Base-by-base conservation (phyloP, 768 basidiomycete species). In the Psilocybe cubensis region DNA sequence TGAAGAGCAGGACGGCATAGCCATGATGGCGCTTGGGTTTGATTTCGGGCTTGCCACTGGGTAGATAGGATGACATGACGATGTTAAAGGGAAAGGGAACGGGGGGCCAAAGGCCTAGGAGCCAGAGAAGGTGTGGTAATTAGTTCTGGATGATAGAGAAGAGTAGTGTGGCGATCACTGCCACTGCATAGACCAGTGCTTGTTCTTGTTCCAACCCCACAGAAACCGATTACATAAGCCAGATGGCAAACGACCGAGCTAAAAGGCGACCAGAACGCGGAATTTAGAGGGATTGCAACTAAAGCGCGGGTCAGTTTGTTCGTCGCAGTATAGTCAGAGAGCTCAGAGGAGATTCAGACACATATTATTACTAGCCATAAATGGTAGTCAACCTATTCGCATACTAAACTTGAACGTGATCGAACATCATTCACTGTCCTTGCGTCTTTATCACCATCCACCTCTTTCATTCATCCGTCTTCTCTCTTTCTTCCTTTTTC, bases 1-100 rank as follows among this genome's bases (percentile, higher is more conserved):
- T 84, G 74, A 94, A 95, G 29, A 98, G 81, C 10, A 95, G 35
- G 56, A 90, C 85, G 12, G 86, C 76, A 70, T 88, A 96, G 25
- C 87, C 94, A 79, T 96, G 94, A 68, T 92, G 81, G 40, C 81
- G 81, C 69, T 80, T 85, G 17, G 93, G 91, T 49, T 79, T 86
- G 46, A 87, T 70, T 55, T 86, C 83, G 48, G 83, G 72, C 66
- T 89, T 89, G 48, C 51, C 52, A 44, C 72, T 74, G 53, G 78
- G 69, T 68, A 71, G 71, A 69, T 77, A 69, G 51, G 66, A 70
- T 42, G 68, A 66, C 68, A 73, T 75, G 49, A 63, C 63, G 40
- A 61, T 23, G 53, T 60, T 61, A 63, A 64, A 52, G 59, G 50
- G 18, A 41, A 51, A 28, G 24, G 52, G 38, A 18, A 53, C 54